These are phyloP conservation scores for Rhododendron simsii DNA, from an alignment of 148 eudicot species.

Conservation along the genomic window DNA sequence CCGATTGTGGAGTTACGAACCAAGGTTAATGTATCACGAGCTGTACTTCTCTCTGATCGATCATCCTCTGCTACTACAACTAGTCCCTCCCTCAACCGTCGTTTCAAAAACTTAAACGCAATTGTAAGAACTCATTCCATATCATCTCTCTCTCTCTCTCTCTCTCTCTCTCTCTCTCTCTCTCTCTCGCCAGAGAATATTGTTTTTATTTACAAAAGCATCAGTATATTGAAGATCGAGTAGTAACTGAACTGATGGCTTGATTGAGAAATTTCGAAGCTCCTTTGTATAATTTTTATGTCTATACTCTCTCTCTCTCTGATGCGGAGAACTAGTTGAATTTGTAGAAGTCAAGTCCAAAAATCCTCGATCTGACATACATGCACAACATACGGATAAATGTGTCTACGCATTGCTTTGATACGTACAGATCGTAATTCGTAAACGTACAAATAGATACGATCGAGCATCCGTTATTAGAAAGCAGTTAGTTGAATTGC, in stretches of 20 bases:
- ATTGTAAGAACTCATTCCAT: not conserved
- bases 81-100: not conserved
- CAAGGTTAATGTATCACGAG: not conserved
- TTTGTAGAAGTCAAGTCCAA: not conserved
- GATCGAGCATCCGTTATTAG: not conserved
- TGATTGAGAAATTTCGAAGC: not conserved
- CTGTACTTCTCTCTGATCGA: not conserved
- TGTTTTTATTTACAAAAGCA: not conserved
- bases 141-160: slow-evolving; percentile 4
- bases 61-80: not conserved
- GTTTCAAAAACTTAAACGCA: slow-evolving; percentile 5
- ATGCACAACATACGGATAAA: not conserved
- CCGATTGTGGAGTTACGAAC: not conserved
- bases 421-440: no score
- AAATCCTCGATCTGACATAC: not conserved
- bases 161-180: not conserved
- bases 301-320: not conserved
- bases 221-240: not conserved
- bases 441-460: not conserved
- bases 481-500: not conserved
- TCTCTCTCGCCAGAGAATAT: not conserved
- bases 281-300: not conserved
- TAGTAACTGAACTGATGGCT: not conserved
- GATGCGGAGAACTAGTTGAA: not conserved
- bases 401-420: not conserved